Evolutionary conservation across 2,329 filamentous ascomycete species (phyloP), one percentile per base, ranked within the genome.

Genomic region (Xylaria multiplex): DNA sequence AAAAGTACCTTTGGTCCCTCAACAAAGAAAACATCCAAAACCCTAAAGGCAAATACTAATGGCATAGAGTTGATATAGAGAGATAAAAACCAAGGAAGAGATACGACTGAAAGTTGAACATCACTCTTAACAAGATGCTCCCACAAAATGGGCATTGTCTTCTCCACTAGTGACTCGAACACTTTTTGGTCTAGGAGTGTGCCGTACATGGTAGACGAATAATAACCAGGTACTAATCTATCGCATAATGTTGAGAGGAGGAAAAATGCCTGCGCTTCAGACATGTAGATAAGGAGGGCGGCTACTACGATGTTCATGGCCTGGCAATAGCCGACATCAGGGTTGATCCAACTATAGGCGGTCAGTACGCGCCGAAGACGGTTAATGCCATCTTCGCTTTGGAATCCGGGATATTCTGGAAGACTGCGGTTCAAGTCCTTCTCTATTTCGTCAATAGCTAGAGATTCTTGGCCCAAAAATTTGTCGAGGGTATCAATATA

Each of bases 11-110:
- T 98, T 16, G 96, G 95, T 0, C 96, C 96, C 79, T 99, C 96
- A 46, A 99, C 88, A 80, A 99, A 99, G 83, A 99, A 99, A 56
- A 99, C 95, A 74, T 99, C 96, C 68, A 99, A 81, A 55, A 99
- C 96, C 62, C 96, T 88, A 79, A 98, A 99, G 52, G 96, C 96
- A 79, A 98, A 99, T 1, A 98, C 93, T 16, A 99, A 84, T 4
- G 96, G 96, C 96, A 99, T 99, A 1, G 95, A 98, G 85, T 99
- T 99, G 84, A 99, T 96, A 80, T 98, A 99, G 19, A 99, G 85
- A 5, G 95, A 98, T 62, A 99, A 85, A 77, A 99, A 99, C 96
- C 96, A 99, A 2, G 96, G 96, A 49, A 99, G 85, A 9, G 95
- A 98, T 16, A 98, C 96, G 40, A 99, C 96, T 0, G 96, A 98